These are phyloP conservation scores for Syzygium aqueum DNA, from an alignment of 345 rosid species.

Conservation along the genomic window DNA sequence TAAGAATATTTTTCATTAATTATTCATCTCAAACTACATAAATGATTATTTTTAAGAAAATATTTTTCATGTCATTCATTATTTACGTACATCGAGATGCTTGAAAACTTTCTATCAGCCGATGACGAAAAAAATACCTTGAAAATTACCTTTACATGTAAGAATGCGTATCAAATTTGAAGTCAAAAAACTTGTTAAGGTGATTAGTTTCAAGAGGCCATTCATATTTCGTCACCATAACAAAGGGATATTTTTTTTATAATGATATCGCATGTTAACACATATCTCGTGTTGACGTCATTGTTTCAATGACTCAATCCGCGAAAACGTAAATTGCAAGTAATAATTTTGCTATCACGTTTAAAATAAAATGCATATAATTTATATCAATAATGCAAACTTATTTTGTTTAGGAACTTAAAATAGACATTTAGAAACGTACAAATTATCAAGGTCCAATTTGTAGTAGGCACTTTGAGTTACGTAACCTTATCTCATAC, in stretches of 20 bases:
- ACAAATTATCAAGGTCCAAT: not conserved
- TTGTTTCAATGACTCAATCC: fast-evolving
- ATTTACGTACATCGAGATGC: fast-evolving
- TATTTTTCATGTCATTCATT: not conserved
- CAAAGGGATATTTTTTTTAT: not conserved
- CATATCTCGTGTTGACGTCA: no score
- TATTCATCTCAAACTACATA: not conserved
- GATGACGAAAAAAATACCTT: not conserved
- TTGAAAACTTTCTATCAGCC: fast-evolving
- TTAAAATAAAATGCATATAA: fast-evolving
- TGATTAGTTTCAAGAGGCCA: not conserved
- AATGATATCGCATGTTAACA: fast-evolving
- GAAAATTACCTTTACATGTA: not conserved
- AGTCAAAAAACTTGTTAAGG: not conserved
- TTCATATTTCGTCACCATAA: not conserved
- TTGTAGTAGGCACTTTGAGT: no score
- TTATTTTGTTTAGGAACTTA: no score
- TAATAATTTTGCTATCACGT: not conserved
- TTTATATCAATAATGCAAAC: not conserved
- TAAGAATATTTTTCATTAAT: fast-evolving
- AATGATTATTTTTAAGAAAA: fast-evolving
- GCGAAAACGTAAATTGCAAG: not conserved
- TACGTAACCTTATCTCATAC: no score
- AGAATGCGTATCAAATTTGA: not conserved
- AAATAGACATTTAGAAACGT: not conserved